Percentiles rank a stretch among this genome's conserved stretches.
Evolutionary conservation across 2,329 filamentous ascomycete genomes (phyloP).

Genomic region (Pseudocercospora eumusae): DNA sequence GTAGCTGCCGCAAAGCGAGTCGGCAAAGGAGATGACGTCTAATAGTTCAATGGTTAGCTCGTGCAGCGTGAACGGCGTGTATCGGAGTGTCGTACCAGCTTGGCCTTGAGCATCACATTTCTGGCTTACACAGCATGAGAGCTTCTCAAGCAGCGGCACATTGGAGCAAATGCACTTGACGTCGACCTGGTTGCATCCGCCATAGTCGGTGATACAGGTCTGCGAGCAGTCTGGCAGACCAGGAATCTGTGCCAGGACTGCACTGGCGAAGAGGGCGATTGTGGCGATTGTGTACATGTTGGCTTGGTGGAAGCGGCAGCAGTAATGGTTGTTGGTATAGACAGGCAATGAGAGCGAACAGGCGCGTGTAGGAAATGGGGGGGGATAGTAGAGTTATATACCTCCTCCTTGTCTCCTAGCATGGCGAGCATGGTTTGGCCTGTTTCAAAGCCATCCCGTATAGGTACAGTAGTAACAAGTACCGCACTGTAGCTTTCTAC

Average conservation of each 20-base stretch:
- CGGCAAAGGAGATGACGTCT: constrained; percentile 48
- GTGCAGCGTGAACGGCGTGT: not conserved
- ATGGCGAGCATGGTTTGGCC: not conserved
- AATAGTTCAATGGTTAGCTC: not conserved
- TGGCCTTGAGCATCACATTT: constrained; percentile 41
- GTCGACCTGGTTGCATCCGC: constrained; percentile 43
- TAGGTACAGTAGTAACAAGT: too few species aligned
- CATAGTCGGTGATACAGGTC: constrained; percentile 43
- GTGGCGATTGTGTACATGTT: constrained; percentile 29
- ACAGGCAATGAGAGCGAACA: not conserved
- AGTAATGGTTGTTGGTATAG: not conserved
- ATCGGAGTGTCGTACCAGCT: constrained; percentile 32
- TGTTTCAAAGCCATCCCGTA: not conserved
- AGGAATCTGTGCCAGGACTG: constrained; percentile 25
- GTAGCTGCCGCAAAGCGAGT: constrained; percentile 43
- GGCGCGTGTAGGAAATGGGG: not conserved
- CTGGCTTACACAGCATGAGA: constrained; percentile 47
- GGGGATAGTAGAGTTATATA: not conserved
- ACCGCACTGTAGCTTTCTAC: too few species aligned
- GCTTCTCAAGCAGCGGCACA: constrained; percentile 37
- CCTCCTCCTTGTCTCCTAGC: not conserved
- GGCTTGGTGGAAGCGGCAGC: not conserved
- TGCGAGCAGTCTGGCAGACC: constrained; percentile 38
- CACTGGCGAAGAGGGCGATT: constrained; percentile 27
- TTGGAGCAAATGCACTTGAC: constrained; percentile 48